Percentiles rank a stretch among this genome's conserved stretches.
Conservation (phyloP, 1,139 yeast genomes). For the Hyphopichia pseudoburtonii region DNA sequence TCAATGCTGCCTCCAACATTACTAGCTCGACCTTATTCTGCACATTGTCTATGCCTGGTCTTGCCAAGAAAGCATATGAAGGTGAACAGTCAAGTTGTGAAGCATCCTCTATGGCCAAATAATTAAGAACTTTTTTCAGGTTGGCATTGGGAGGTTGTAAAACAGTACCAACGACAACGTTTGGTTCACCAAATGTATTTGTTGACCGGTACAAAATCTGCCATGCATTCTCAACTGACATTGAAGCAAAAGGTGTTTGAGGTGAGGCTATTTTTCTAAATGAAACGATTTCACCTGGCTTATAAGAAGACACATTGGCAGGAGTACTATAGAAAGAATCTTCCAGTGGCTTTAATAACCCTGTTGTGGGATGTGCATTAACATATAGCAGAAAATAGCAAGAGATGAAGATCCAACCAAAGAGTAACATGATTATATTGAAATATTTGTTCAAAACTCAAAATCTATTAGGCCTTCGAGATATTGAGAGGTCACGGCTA, state of each 20-base stretch:
- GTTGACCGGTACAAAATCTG: conserved; percentile 11
- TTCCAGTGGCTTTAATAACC: conserved; percentile 5
- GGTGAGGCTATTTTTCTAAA: conserved; percentile 24
- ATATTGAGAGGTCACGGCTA: no score
- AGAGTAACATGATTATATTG: no score
- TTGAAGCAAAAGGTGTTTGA: conserved; percentile 13
- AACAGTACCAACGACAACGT: conserved; percentile 11
- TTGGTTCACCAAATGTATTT: conserved; percentile 9
- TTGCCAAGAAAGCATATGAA: conserved; percentile 9
- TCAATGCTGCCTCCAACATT: conserved; percentile 9
- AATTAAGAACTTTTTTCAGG: conserved; percentile 8
- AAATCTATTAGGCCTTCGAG: no score
- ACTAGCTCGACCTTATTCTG: conserved; percentile 7
- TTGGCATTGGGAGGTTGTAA: conserved; percentile 10
- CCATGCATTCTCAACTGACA: conserved; percentile 4
- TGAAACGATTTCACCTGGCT: conserved; percentile 28
- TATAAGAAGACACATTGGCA: conserved; percentile 19
- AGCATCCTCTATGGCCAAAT: conserved; percentile 12
- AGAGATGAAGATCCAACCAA: no score
- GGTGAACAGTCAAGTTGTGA: conserved; percentile 12
- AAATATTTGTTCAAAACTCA: no score
- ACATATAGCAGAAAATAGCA: no score
- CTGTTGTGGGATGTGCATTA: neutral
- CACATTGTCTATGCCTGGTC: conserved; percentile 2
- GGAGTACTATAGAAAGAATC: conserved; percentile 32